Evolutionary conservation across 106 monocot genomes (phyloP), one percentile per base, ranked within the genome.

Genomic region (Allium sativum): DNA sequence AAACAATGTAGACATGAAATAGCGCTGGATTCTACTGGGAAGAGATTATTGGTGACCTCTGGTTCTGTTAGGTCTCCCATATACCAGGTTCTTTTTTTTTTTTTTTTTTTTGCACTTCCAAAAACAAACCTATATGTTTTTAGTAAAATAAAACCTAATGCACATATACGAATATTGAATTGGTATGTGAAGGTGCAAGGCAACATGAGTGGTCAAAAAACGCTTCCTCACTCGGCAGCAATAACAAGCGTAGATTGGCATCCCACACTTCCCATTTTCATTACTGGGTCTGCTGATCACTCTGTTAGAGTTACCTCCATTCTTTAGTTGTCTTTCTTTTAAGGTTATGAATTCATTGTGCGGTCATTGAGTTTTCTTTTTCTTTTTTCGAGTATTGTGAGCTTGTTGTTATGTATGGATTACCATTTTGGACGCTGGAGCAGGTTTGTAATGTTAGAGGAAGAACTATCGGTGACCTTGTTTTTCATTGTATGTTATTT

Each of bases 181-280:
- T 22, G 52, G 12, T 69, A 6, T 44, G 70, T 67, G 31, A 31
- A 88, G 96, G 82, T 98, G 62, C 84, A 84, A 74, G 84, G 84
- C 16, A 87, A 85, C 69, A 78, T 59, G 71, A 76, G 67, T 52
- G 91, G 76, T 44, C 56, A 87, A 16, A 79, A 74, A 68, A 91
- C 91, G 42, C 72, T 98, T 7, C 68, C 96, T 6, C 96, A 91
- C 44, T 82, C 73, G 57, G 81, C 68, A 50, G 79, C 87, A 44
- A 85, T 98, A 67, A 91, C 91, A 19, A 91, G 87, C 41, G 91
- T 98, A 18, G 96, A 98, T 78, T 91, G 96, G 96, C 96, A 98
- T 45, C 96, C 96, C 1, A 92, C 96, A 12, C 73, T 73, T 31
- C 82, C 90, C 41, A 74, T 92, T 52, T 98, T 78, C 76, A 75